Evolutionary conservation across 106 monocot species (phyloP), one percentile per base, ranked within the genome.

Genomic region (Hemerocallis citrina): DNA sequence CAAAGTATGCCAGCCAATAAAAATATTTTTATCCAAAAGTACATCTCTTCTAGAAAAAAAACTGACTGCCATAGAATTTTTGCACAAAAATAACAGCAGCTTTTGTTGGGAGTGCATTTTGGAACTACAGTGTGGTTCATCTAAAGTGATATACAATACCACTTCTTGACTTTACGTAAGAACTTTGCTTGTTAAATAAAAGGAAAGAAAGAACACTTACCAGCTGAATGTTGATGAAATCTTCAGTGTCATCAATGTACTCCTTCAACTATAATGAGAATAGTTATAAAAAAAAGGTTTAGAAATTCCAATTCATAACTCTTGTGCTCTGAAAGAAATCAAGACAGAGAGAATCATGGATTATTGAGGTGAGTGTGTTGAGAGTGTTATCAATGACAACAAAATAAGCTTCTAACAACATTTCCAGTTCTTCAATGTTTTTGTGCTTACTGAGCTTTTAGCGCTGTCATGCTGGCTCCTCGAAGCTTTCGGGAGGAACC

Each of bases 171-270:
- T n/a, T n/a, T 43, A 43, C n/a, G 43, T n/a, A 20, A 0, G 4
- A 10, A 23, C 49, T 25, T 49, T 25, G 27, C 27, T 49, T 49
- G 49, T 23, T 25, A 24, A 49, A 25, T 49, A 24, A 20, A 49
- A 8, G 49, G 12, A 33, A 24, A 44, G 15, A 29, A 62, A 9
- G 65, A 69, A 46, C 24, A 60, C 38, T 39, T 76, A 85, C 84
- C 84, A 85, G 72, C 57, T 79, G 68, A 52, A 85, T 80, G 75
- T 80, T 85, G 52, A 85, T 85, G 57, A 85, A 85, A 73, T 85
- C 84, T 45, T 85, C 84, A 5, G 84, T 85, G 68, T 85, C 84
- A 73, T 85, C 84, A 27, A 85, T 85, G 59, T 85, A 85, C 54
- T 85, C 84, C 75, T 85, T 79, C 68, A 85, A 56, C 84, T 85